These are phyloP conservation scores for Fusarium penzigii DNA, from an alignment of 2,329 filamentous ascomycete genomes.

Conservation along the genomic window DNA sequence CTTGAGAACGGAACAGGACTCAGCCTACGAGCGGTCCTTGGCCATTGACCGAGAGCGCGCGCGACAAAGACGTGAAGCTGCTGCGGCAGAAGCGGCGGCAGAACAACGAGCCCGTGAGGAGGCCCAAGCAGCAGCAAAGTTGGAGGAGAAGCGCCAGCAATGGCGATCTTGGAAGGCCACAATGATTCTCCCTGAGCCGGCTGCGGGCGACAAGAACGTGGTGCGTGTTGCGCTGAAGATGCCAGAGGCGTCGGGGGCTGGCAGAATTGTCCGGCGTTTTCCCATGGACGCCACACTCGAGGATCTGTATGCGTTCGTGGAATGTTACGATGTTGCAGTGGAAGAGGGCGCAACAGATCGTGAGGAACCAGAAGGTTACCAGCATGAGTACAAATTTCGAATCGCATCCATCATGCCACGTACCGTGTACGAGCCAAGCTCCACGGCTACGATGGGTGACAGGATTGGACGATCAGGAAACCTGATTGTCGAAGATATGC, in stretches of 20 bases:
- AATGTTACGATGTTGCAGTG: conserved; percentile 74
- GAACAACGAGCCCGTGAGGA: conserved; percentile 61
- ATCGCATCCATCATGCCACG: conserved; percentile 86
- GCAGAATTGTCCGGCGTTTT: conserved; percentile 79
- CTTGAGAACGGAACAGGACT: conserved; percentile 86
- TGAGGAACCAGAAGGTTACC: conserved; percentile 64
- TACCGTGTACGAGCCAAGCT: conserved; percentile 72
- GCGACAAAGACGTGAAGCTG: conserved; percentile 73
- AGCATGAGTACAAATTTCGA: conserved; percentile 81
- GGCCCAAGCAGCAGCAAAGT: conserved; percentile 59
- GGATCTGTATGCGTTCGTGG: conserved; percentile 93
- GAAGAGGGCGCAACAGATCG: conserved; percentile 33
- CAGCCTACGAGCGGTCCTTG: conserved; percentile 88
- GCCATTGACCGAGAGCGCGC: conserved; percentile 86
- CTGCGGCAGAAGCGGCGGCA: conserved; percentile 67
- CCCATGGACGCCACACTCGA: conserved; percentile 69
- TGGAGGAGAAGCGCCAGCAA: conserved; percentile 51
- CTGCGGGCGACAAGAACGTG: conserved; percentile 60
- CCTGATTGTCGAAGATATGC: conserved; percentile 75
- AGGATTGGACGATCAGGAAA: conserved; percentile 82
- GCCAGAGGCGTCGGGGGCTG: conserved; percentile 60
- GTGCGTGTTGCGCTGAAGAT: conserved; percentile 72
- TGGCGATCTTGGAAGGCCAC: conserved; percentile 82
- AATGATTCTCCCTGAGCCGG: conserved; percentile 68
- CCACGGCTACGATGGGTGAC: conserved; percentile 65